These are phyloP conservation scores for Cladophialophora carrionii DNA, from an alignment of 2,329 filamentous ascomycete species.

Conservation along the genomic window DNA sequence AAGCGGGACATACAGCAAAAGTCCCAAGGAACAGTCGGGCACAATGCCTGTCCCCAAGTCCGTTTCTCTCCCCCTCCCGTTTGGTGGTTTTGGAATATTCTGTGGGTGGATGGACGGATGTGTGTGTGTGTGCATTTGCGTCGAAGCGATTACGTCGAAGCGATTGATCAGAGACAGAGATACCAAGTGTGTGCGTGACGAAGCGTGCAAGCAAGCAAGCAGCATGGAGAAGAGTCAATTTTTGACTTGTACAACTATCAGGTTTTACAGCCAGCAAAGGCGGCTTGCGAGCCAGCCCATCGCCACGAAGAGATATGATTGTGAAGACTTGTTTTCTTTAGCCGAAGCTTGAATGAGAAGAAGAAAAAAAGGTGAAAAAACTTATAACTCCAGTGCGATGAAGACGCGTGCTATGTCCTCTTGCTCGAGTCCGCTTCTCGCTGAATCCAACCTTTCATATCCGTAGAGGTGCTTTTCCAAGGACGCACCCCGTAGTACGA, in stretches of 20 bases:
- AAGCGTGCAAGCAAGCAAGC: not conserved
- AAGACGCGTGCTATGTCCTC: not conserved
- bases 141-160: not conserved
- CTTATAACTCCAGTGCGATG: not conserved
- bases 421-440: not conserved
- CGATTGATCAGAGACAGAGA: not conserved
- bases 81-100: not conserved
- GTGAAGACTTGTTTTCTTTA: conserved; percentile 4
- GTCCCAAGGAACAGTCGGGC: not conserved
- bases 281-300: not conserved
- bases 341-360: not conserved
- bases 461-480: not conserved
- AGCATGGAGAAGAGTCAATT: not conserved
- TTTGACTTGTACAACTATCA: not conserved
- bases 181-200: not conserved
- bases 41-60: not conserved
- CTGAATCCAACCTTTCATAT: too few species aligned
- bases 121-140: not conserved
- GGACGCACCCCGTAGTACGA: not conserved
- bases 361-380: conserved; percentile 5
- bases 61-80: not conserved
- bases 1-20: not conserved
- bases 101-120: not conserved
- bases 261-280: not conserved
- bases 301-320: conserved; percentile 1